Evolutionary conservation across 768 basidiomycete genomes (phyloP).

Genomic region (Rhizopogon vinicolor): DNA sequence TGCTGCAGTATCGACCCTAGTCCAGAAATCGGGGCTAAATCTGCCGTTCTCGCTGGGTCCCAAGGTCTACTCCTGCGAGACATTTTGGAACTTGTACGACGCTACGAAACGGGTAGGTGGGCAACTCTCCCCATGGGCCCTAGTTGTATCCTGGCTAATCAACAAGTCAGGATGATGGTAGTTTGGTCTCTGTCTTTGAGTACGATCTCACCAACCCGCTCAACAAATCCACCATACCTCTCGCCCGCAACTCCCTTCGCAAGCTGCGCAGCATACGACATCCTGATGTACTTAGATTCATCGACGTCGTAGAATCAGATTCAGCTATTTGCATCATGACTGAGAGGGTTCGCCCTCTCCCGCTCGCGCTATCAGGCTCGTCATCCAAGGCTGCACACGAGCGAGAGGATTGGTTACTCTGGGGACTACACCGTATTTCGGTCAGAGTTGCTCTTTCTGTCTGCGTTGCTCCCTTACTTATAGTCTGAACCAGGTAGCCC

Average conservation of each 20-base stretch:
- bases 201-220: slow-evolving; percentile 70
- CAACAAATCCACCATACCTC: slow-evolving; percentile 55
- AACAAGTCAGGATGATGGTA: slow-evolving; percentile 74
- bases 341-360: slow-evolving; percentile 82
- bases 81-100: slow-evolving; percentile 83
- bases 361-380: slow-evolving; percentile 57
- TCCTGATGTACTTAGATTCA: slow-evolving; percentile 93
- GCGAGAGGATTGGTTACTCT: slow-evolving; percentile 85
- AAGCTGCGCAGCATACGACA: slow-evolving; percentile 91
- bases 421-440: slow-evolving; percentile 89
- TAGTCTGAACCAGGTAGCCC: slow-evolving; percentile 56
- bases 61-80: slow-evolving; percentile 63
- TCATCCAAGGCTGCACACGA: slow-evolving; percentile 56
- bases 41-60: slow-evolving; percentile 82
- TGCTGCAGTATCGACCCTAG: slow-evolving; percentile 84
- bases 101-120: slow-evolving; percentile 76
- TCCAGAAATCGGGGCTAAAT: slow-evolving; percentile 89
- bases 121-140: slow-evolving; percentile 2
- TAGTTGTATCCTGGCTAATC: slow-evolving; percentile 12
- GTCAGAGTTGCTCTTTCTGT: slow-evolving; percentile 40
- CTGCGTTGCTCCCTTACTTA: background rate
- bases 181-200: slow-evolving; percentile 84
- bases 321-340: slow-evolving; percentile 88
- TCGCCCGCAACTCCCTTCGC: slow-evolving; percentile 86
- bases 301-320: slow-evolving; percentile 92